A percentile compares a stretch with the other conserved stretches of the same genome.
Evolutionary conservation across 148 eudicot species (phyloP).

Genomic region (Camellia lanceoleosa): DNA sequence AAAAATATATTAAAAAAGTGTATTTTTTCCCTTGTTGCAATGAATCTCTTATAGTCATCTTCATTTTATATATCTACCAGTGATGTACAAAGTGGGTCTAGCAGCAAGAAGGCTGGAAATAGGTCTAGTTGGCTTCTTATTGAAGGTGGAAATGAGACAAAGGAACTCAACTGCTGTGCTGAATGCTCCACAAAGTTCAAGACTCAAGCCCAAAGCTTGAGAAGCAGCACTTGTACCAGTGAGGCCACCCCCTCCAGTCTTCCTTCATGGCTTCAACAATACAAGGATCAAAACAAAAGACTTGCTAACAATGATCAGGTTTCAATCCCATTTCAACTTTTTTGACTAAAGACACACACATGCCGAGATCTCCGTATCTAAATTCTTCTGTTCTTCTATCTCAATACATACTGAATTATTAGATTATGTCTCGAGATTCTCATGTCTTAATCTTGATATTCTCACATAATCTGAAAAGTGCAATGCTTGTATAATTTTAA

Average conservation of each 20-base stretch:
- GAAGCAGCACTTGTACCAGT: slow-evolving; percentile 30
- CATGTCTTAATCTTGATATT: no score
- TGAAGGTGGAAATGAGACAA: slow-evolving; percentile 29
- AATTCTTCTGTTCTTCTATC: no score
- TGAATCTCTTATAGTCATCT: neutral
- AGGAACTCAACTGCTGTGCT: slow-evolving; percentile 23
- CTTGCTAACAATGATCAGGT: slow-evolving; percentile 47
- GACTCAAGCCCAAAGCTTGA: slow-evolving; percentile 26
- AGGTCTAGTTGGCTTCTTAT: slow-evolving; percentile 33
- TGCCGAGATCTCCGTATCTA: no score
- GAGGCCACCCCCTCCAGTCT: slow-evolving; percentile 55
- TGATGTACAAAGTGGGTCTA: slow-evolving; percentile 36
- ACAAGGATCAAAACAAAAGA: slow-evolving; percentile 53
- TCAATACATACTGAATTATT: no score
- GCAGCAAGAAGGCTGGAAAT: slow-evolving; percentile 34
- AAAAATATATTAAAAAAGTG: neutral
- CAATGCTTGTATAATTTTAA: no score
- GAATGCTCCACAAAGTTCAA: slow-evolving; percentile 31
- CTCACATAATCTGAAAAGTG: no score
- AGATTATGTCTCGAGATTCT: no score
- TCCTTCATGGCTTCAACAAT: slow-evolving; percentile 81
- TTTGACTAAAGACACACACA: no score
- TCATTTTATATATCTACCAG: slow-evolving; percentile 22
- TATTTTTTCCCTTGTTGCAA: neutral
- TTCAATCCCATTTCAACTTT: slow-evolving; percentile 7